phyloP scores from a whole-genome alignment of 2,329 filamentous ascomycete genomes.

The Botrytis galanthina region DNA sequence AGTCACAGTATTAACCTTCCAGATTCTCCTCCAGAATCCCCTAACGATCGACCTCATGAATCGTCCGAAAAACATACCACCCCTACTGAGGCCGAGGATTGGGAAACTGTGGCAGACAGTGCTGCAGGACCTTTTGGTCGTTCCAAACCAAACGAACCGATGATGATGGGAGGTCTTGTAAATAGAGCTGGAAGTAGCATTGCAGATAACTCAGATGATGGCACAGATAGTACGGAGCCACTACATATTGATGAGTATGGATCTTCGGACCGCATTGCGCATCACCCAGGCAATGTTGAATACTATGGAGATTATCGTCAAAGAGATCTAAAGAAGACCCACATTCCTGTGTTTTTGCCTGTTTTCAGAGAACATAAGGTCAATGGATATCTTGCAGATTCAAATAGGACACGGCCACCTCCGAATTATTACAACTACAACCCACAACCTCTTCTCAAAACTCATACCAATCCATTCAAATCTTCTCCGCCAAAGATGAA shows the following conservation, averaged over 20 bases:
- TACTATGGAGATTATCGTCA: slow-evolving; percentile 34
- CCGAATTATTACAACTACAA: slow-evolving; percentile 20
- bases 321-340: slow-evolving; percentile 32
- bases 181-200: slow-evolving; percentile 35
- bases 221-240: slow-evolving; percentile 23
- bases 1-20: slow-evolving; percentile 24
- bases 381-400: slow-evolving; percentile 37
- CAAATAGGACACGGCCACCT: slow-evolving; percentile 28
- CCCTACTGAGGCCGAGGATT: slow-evolving; percentile 32
- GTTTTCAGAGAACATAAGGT: slow-evolving; percentile 32
- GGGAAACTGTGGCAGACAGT: slow-evolving; percentile 38
- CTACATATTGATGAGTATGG: slow-evolving; percentile 29
- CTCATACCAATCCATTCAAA: slow-evolving; percentile 35
- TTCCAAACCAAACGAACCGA: slow-evolving; percentile 15
- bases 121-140: slow-evolving; percentile 16
- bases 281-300: slow-evolving; percentile 33
- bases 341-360: slow-evolving; percentile 34
- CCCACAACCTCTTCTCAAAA: slow-evolving; percentile 28
- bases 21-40: slow-evolving; percentile 28
- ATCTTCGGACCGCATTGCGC: slow-evolving; percentile 33
- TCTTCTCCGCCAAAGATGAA: slow-evolving; percentile 31
- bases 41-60: slow-evolving; percentile 6
- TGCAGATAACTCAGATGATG: slow-evolving; percentile 33
- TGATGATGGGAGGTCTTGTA: slow-evolving; percentile 26
- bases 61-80: background rate